phyloP scores from a whole-genome alignment of 2,329 filamentous ascomycete species.

The Paracoccidioides lutzii region DNA sequence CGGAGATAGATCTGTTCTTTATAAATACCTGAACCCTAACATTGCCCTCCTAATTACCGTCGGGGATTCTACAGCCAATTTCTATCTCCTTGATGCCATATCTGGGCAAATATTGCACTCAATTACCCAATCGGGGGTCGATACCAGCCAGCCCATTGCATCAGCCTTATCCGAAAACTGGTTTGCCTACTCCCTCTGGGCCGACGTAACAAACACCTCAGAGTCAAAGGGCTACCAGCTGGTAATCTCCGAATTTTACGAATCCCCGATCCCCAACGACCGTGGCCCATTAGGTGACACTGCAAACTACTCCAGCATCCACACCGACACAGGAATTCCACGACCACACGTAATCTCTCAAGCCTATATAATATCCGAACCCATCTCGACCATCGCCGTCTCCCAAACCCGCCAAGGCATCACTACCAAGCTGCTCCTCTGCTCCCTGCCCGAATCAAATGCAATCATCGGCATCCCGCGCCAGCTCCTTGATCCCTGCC shows the following conservation, averaged over 20 bases:
- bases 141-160: conserved; percentile 58
- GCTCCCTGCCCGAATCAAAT: conserved; percentile 58
- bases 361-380: conserved; percentile 64
- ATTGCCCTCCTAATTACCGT: conserved; percentile 61
- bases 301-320: conserved; percentile 64
- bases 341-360: conserved; percentile 68
- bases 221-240: conserved; percentile 72
- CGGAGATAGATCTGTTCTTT: conserved; percentile 80
- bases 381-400: conserved; percentile 67
- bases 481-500: conserved; percentile 66
- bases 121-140: conserved; percentile 57
- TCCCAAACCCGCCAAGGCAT: conserved; percentile 90
- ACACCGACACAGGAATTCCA: conserved; percentile 46
- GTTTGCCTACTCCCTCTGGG: conserved; percentile 74
- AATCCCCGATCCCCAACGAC: conserved; percentile 71
- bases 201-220: conserved; percentile 35
- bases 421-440: conserved; percentile 67
- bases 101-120: conserved; percentile 70
- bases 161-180: conserved; percentile 86
- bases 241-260: conserved; percentile 77
- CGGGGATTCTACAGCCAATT: conserved; percentile 49
- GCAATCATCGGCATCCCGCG: conserved; percentile 70
- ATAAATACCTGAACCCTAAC: conserved; percentile 94
- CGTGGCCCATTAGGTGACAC: conserved; percentile 61
- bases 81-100: conserved; percentile 75